Conservation (phyloP, 441 rosid species). For the Theobroma grandiflorum region DNA sequence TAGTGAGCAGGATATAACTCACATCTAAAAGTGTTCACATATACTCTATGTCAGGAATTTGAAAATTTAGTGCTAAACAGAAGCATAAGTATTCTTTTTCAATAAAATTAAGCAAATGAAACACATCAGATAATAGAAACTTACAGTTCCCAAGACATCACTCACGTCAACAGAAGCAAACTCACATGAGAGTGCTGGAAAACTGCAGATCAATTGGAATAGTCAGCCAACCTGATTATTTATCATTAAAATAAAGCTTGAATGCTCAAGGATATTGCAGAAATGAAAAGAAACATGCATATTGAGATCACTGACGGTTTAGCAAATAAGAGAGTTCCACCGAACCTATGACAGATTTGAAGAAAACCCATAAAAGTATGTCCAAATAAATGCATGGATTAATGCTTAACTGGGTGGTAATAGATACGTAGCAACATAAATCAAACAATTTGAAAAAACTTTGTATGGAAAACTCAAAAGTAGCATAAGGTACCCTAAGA, state of each 20-base stretch:
- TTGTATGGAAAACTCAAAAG: background rate
- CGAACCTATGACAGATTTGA: background rate
- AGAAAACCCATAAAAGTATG: background rate
- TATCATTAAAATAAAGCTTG: slow-evolving; percentile 1
- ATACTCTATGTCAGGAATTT: background rate
- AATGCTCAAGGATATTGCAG: background rate
- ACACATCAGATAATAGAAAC: slow-evolving; percentile 44
- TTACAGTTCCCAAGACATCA: slow-evolving; percentile 98
- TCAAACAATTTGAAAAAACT: background rate
- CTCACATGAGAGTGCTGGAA: slow-evolving; percentile 98
- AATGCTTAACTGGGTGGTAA: background rate
- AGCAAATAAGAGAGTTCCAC: background rate
- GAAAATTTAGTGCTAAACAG: slow-evolving; percentile 18
- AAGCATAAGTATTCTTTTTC: slow-evolving; percentile 8
- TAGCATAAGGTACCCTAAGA: background rate
- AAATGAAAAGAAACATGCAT: background rate
- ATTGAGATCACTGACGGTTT: background rate
- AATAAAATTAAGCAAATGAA: slow-evolving; percentile 9
- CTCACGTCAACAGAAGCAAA: slow-evolving; percentile 96
- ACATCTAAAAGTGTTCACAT: background rate
- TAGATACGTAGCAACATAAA: background rate
- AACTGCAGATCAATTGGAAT: slow-evolving; percentile 57
- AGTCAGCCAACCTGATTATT: slow-evolving; percentile 14
- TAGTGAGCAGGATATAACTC: background rate
- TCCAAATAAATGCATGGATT: background rate